Percentiles rank a stretch among this genome's conserved stretches.
Conservation (phyloP, 2,329 filamentous ascomycete genomes). For the Huntiella moniliformis region DNA sequence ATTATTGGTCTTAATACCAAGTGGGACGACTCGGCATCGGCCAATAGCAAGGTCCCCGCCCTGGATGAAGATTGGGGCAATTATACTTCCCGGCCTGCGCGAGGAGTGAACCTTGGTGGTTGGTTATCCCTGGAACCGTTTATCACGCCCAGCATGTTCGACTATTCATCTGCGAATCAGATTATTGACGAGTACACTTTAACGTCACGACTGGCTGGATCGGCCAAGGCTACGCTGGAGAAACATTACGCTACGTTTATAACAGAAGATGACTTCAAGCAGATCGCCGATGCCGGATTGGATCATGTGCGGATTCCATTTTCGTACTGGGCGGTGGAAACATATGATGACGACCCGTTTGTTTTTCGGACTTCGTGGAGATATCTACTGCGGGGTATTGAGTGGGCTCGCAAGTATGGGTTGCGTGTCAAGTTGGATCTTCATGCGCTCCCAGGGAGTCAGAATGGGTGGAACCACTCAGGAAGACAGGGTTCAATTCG, state of each 20-base stretch:
- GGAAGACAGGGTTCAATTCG: conserved; percentile 62
- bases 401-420: conserved; percentile 84
- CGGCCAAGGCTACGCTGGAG: conserved; percentile 52
- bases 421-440: conserved; percentile 84
- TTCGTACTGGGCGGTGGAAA: conserved; percentile 83
- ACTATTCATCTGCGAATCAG: conserved; percentile 39
- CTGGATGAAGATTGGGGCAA: conserved; percentile 57
- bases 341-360: conserved; percentile 75
- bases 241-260: conserved; percentile 83
- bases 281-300: conserved; percentile 72
- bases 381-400: conserved; percentile 79
- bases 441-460: conserved; percentile 77
- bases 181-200: conserved; percentile 84
- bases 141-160: conserved; percentile 83
- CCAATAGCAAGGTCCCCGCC: conserved; percentile 64
- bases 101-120: conserved; percentile 82
- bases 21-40: conserved; percentile 66
- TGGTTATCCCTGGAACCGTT: conserved; percentile 92
- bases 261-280: conserved; percentile 62
- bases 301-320: conserved; percentile 95
- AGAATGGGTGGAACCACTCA: conserved; percentile 97
- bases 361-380: conserved; percentile 76
- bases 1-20: conserved; percentile 72
- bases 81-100: conserved; percentile 61
- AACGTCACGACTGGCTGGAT: conserved; percentile 46